Evolutionary conservation across 805 yeast species (phyloP), one percentile per base, ranked within the genome.

Genomic region (Ogataea zsoltii): DNA sequence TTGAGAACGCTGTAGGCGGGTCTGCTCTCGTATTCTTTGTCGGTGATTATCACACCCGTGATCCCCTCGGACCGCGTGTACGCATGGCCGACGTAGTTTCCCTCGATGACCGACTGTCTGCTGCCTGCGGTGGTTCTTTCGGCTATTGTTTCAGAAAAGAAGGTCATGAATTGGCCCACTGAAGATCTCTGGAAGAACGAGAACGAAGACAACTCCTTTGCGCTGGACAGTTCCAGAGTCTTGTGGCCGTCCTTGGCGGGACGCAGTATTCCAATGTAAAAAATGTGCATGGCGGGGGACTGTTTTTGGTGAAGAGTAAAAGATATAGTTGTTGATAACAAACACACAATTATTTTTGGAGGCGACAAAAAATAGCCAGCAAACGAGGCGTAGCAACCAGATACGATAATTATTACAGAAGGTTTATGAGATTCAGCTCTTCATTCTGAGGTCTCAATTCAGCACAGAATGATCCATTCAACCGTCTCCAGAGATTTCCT

Each of bases 1-100:
- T 92, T 92, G 60, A 94, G 77, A 48, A 94, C 73, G 2, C 97
- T 88, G 69, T 89, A 92, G 1, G 97, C 98, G 12, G 97, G 98
- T 64, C 99, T 79, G 26, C 89, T 92, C 2, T 98, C 99, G 68
- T 94, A 94, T 56, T 92, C 97, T 66, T 88, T 87, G 66, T 94
- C 99, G 36, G 96, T 81, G 65, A 94, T 87, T 50, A 94, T 70
- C 28, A 94, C 96, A 51, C 96, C 96, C 17, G 96, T 86, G 29
- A 92, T 62, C 3, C 97, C 98, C 66, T 94, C 98, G 18, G 85
- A 68, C 56, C 98, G 79, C 25, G 91, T 83, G 67, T 85, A 94
- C 0, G 90, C 92, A 66, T 94, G 98, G 6, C 96, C 97, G 9
- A 88, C 76, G 66, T 94, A 92, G 68, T 77, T 75, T 45, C 90